phyloP scores from a whole-genome alignment of 495 filamentous ascomycete genomes.

The Penicillium roqueforti region DNA sequence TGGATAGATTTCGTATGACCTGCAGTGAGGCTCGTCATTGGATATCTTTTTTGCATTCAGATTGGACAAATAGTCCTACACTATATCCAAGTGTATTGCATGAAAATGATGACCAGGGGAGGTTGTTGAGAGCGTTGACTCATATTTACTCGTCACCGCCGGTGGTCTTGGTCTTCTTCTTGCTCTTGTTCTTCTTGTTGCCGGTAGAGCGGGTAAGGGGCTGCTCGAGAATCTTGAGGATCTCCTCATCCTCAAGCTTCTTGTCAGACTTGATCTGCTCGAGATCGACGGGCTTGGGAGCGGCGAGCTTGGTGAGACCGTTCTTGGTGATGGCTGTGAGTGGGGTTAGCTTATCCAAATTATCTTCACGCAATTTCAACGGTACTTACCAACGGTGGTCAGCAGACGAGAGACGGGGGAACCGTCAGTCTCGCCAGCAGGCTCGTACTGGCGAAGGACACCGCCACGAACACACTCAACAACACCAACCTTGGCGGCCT shows the following conservation, averaged over 20 bases:
- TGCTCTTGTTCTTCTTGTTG: conserved; percentile 71
- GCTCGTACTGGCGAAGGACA: conserved; percentile 91
- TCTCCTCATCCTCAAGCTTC: conserved; percentile 94
- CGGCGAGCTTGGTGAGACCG: conserved; percentile 78
- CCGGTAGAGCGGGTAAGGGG: conserved; percentile 72
- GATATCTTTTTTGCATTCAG: conserved; percentile 26
- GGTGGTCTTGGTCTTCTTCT: conserved; percentile 81
- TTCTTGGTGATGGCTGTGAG: conserved; percentile 91
- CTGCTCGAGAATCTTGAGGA: conserved; percentile 87
- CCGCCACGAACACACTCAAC: conserved; percentile 90
- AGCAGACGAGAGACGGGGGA: conserved; percentile 78
- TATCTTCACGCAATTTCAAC: conserved; percentile 1
- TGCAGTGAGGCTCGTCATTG: conserved; percentile 19
- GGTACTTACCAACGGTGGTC: conserved; percentile 78
- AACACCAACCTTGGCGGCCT: conserved; percentile 91
- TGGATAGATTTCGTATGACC: conserved; percentile 16
- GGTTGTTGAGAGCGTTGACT: conserved; percentile 6
- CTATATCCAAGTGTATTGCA: conserved; percentile 14
- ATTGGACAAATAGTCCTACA: conserved; percentile 10
- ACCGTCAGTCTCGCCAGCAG: conserved; percentile 86
- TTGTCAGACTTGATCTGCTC: conserved; percentile 86
- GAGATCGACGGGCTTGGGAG: conserved; percentile 66
- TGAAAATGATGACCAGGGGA: conserved; percentile 7
- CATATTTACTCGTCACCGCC: conserved; percentile 55
- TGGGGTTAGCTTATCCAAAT: conserved; percentile 13